phyloP scores from a whole-genome alignment of 2,329 filamentous ascomycete species.

The Aspergillus glaucus region DNA sequence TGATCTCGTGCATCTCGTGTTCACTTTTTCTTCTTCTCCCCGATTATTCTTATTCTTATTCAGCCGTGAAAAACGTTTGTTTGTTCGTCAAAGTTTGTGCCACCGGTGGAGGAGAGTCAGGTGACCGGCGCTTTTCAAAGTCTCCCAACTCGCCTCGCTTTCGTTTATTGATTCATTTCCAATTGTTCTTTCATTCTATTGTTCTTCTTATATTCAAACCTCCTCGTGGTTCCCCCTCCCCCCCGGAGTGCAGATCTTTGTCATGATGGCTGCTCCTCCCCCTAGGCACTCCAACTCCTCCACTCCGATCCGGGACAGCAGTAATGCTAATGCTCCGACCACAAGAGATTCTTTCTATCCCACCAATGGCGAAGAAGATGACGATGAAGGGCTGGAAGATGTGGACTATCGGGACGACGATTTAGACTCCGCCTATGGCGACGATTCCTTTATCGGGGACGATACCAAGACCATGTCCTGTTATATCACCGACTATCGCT shows the following conservation, averaged over 20 bases:
- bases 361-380: not conserved
- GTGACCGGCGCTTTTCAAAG: not conserved
- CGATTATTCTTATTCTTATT: not conserved
- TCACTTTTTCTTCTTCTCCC: not conserved
- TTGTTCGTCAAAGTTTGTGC: no score
- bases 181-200: not conserved
- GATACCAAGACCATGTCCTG: constrained; percentile 22
- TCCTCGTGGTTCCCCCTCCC: no score
- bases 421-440: constrained; percentile 13
- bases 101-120: no score
- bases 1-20: not conserved
- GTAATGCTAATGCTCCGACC: not conserved
- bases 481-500: constrained; percentile 24
- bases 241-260: not conserved
- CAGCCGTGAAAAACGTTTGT: not conserved
- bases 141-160: not conserved
- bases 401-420: constrained; percentile 1
- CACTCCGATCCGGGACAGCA: not conserved
- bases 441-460: constrained; percentile 14
- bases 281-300: not conserved
- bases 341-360: not conserved
- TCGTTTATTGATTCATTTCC: not conserved
- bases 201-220: no score
- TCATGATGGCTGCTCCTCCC: not conserved
- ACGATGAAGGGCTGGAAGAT: constrained; percentile 2